A percentile compares a stretch with the other conserved stretches of the same genome.
phyloP scores from a whole-genome alignment of 768 basidiomycete genomes.

The Mycena pura region DNA sequence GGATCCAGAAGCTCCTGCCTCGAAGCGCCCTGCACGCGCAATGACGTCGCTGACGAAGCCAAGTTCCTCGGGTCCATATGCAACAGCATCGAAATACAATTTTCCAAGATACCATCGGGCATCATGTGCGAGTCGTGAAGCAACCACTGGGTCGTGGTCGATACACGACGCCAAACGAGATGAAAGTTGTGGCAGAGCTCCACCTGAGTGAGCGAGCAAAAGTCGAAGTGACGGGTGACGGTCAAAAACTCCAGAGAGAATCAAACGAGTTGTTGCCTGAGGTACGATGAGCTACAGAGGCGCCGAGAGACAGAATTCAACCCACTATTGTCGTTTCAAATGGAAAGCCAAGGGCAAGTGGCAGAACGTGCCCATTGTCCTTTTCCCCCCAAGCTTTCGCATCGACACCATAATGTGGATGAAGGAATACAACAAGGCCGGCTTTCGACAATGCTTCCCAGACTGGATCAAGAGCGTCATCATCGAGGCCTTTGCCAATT shows the following conservation, averaged over 20 bases:
- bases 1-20: constrained; percentile 39
- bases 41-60: constrained; percentile 77
- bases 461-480: constrained; percentile 76
- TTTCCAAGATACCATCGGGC: constrained; percentile 83
- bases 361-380: constrained; percentile 87
- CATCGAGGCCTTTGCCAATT: constrained; percentile 82
- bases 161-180: constrained; percentile 88
- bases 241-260: constrained; percentile 82
- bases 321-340: constrained; percentile 88
- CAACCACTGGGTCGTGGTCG: constrained; percentile 82
- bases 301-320: constrained; percentile 15
- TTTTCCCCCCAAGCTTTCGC: constrained; percentile 75
- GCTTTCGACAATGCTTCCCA: constrained; percentile 80
- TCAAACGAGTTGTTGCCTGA: constrained; percentile 77
- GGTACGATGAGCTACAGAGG: background rate
- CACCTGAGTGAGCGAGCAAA: constrained; percentile 88
- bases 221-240: constrained; percentile 77
- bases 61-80: constrained; percentile 87
- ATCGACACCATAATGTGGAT: constrained; percentile 87
- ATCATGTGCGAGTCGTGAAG: constrained; percentile 77
- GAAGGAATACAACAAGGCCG: constrained; percentile 80
- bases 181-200: constrained; percentile 82
- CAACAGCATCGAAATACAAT: constrained; percentile 86
- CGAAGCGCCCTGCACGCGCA: constrained; percentile 62
- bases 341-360: constrained; percentile 87